These are phyloP conservation scores for Cyclanthera cordifolia DNA, from an alignment of 306 rosid species.

Conservation along the genomic window DNA sequence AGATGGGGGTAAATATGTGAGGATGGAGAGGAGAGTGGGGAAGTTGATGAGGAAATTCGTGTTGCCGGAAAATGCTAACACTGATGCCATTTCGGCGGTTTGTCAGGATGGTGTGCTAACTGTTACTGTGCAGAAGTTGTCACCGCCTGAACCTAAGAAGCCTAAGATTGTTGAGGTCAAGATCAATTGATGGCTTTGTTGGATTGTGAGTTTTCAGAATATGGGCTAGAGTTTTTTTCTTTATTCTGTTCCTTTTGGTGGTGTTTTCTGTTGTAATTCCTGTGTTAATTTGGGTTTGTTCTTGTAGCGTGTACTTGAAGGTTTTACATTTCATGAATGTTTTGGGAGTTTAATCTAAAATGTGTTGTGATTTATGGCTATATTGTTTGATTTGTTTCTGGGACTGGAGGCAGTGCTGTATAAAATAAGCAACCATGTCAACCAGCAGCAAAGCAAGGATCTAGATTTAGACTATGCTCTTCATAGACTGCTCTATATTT, in stretches of 20 bases:
- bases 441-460: too few species aligned
- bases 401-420: too few species aligned
- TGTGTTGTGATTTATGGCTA: neutral
- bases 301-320: slow-evolving; percentile 2
- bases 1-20: slow-evolving; percentile 57
- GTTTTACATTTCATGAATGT: neutral
- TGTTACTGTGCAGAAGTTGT: slow-evolving; percentile 64
- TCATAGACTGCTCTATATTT: too few species aligned
- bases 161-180: slow-evolving; percentile 70
- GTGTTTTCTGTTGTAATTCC: neutral
- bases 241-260: neutral
- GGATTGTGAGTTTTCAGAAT: neutral
- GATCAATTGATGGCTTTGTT: slow-evolving; percentile 34
- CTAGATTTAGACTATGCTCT: too few species aligned
- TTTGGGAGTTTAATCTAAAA: neutral
- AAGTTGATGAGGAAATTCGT: slow-evolving; percentile 78
- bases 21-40: slow-evolving; percentile 83
- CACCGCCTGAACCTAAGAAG: slow-evolving; percentile 92
- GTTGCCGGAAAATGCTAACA: slow-evolving; percentile 73
- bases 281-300: neutral
- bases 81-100: slow-evolving; percentile 44
- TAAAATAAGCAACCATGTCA: too few species aligned
- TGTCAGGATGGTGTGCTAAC: slow-evolving; percentile 80
- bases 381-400: neutral
- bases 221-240: too few species aligned